Evolutionary conservation across 441 rosid species (phyloP).

Genomic region (Syzygium malaccense): DNA sequence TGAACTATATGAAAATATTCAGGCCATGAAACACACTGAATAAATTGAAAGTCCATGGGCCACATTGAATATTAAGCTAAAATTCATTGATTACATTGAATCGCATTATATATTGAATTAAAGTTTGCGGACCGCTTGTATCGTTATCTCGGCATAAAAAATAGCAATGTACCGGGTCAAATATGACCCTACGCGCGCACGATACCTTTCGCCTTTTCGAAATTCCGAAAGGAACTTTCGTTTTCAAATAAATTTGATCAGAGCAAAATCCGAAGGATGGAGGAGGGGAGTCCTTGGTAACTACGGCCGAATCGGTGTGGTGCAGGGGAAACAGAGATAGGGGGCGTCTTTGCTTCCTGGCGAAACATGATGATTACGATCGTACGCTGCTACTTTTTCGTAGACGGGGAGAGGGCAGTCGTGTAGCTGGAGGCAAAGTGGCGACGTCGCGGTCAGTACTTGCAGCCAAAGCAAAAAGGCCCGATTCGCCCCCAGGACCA

Average conservation of each 20-base stretch:
- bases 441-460: neutral
- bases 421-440: neutral
- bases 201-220: neutral
- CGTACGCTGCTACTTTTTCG: neutral
- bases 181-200: neutral
- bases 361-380: neutral
- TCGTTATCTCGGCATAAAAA: too few relatives aligned
- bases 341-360: neutral
- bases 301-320: neutral
- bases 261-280: neutral
- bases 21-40: too few relatives aligned
- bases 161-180: too few relatives aligned
- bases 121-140: too few relatives aligned
- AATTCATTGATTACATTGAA: too few relatives aligned
- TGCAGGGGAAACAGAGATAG: neutral
- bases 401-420: neutral
- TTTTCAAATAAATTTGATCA: fast-evolving
- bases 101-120: too few relatives aligned
- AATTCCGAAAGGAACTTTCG: neutral
- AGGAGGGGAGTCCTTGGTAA: neutral
- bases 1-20: too few relatives aligned
- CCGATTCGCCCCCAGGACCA: neutral
- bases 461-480: neutral
- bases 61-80: too few relatives aligned
- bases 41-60: too few relatives aligned